Conservation (phyloP, 805 yeast species). For the Kodamaea laetipori region DNA sequence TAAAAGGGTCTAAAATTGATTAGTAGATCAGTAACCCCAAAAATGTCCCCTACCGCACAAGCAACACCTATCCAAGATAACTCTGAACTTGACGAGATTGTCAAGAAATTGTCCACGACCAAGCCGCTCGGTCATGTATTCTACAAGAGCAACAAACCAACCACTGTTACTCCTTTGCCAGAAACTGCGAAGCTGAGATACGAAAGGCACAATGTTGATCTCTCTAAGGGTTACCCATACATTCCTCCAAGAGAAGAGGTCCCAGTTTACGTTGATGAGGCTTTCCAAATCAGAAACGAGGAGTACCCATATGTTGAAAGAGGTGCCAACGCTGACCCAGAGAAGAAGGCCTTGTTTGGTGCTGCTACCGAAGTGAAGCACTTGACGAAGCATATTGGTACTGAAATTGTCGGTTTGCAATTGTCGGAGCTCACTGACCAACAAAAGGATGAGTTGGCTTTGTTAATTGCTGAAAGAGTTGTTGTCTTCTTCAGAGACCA, state of each 20-base stretch:
- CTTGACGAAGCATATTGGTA: slow-evolving; percentile 34
- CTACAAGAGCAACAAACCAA: slow-evolving; percentile 6
- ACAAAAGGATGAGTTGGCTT: slow-evolving; percentile 34
- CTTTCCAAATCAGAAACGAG: slow-evolving; percentile 23
- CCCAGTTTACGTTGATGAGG: slow-evolving; percentile 31
- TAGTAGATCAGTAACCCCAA: not conserved
- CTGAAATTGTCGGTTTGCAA: slow-evolving; percentile 34
- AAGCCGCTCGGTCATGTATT: slow-evolving; percentile 21
- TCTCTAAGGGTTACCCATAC: slow-evolving; percentile 31
- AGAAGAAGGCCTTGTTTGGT: slow-evolving; percentile 32
- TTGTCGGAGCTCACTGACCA: slow-evolving; percentile 30
- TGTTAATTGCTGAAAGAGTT: slow-evolving; percentile 33
- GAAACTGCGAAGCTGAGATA: slow-evolving; percentile 25
- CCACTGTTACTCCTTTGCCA: slow-evolving; percentile 21
- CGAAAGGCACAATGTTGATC: slow-evolving; percentile 27
- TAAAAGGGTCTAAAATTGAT: not conserved
- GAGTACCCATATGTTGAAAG: slow-evolving; percentile 29
- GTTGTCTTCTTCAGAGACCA: slow-evolving; percentile 35
- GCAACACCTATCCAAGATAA: slow-evolving; percentile 13
- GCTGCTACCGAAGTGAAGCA: slow-evolving; percentile 33
- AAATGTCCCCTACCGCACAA: slow-evolving; percentile 20
- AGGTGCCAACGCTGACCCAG: slow-evolving; percentile 32
- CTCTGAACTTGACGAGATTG: slow-evolving; percentile 16
- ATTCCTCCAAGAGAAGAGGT: slow-evolving; percentile 25
- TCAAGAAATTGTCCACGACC: slow-evolving; percentile 18